These are phyloP conservation scores for Verticillium alfalfae DNA, from an alignment of 2,329 filamentous ascomycete genomes.

Conservation along the genomic window DNA sequence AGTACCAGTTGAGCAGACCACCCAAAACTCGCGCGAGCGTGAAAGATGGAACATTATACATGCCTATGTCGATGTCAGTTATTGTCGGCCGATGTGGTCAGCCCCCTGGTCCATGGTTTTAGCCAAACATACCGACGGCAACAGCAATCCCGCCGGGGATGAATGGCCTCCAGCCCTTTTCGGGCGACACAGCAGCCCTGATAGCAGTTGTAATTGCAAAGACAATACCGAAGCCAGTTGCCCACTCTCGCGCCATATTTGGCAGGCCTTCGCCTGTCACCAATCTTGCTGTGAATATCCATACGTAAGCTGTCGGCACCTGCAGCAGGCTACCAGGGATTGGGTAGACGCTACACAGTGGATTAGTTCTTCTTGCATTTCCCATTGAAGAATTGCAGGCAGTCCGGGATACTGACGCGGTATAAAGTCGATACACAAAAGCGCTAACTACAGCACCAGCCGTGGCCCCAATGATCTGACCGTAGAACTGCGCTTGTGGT, in stretches of 20 bases:
- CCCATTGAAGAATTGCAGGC: no score
- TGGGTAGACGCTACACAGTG: slow-evolving; percentile 63
- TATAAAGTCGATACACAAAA: slow-evolving; percentile 84
- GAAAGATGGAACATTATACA: slow-evolving; percentile 97
- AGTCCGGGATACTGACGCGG: slow-evolving; percentile 35
- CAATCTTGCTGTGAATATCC: slow-evolving; percentile 92
- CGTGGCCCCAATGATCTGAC: slow-evolving; percentile 85
- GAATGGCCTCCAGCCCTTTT: slow-evolving; percentile 63
- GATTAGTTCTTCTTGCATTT: background rate
- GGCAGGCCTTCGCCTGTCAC: slow-evolving; percentile 89
- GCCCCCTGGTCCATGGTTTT: background rate
- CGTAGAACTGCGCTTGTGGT: slow-evolving; percentile 93
- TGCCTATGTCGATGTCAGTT: slow-evolving; percentile 47
- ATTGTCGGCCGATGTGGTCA: background rate
- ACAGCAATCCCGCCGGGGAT: slow-evolving; percentile 94
- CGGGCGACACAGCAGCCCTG: slow-evolving; percentile 50
- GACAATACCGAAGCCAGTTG: slow-evolving; percentile 65
- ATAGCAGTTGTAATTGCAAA: slow-evolving; percentile 68
- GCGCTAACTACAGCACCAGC: slow-evolving; percentile 83
- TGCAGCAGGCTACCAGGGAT: slow-evolving; percentile 88
- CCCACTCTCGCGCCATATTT: slow-evolving; percentile 75
- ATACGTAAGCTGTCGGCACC: slow-evolving; percentile 91
- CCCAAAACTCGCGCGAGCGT: slow-evolving; percentile 84
- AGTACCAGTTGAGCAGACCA: slow-evolving; percentile 71
- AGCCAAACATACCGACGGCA: slow-evolving; percentile 62